Percentiles rank a stretch among this genome's conserved stretches.
Conservation (phyloP, 2,329 filamentous ascomycete genomes). For the Diplodia scrobiculata region DNA sequence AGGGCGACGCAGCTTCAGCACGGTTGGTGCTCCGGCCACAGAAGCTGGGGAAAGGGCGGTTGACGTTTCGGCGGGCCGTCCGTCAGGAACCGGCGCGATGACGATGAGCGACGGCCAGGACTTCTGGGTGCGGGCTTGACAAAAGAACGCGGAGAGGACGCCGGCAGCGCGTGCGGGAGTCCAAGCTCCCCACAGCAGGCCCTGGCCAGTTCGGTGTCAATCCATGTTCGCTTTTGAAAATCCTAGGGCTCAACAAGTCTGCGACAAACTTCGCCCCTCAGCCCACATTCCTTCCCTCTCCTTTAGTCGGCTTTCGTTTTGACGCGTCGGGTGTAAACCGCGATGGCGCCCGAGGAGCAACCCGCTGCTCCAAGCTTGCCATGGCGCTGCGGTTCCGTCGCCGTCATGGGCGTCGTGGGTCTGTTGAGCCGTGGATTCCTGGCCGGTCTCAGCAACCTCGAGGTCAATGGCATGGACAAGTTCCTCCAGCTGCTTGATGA, state of each 20-base stretch:
- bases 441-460: slow-evolving; percentile 70
- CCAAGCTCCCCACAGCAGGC: slow-evolving; percentile 19
- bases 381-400: slow-evolving; percentile 73
- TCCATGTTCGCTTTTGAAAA: slow-evolving; percentile 5
- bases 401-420: slow-evolving; percentile 73
- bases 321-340: slow-evolving; percentile 39
- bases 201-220: not conserved
- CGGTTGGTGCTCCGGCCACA: not conserved
- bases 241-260: slow-evolving; percentile 24
- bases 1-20: not conserved
- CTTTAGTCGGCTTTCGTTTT: not conserved
- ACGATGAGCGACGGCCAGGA: slow-evolving; percentile 18
- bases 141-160: slow-evolving; percentile 15
- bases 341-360: slow-evolving; percentile 42
- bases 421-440: slow-evolving; percentile 73
- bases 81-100: slow-evolving; percentile 16
- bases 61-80: not conserved
- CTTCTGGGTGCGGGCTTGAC: not conserved
- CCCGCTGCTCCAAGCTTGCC: slow-evolving; percentile 61
- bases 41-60: not conserved
- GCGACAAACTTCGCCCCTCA: slow-evolving; percentile 8
- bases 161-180: slow-evolving; percentile 18
- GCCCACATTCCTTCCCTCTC: slow-evolving; percentile 1
- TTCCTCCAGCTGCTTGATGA: slow-evolving; percentile 77
- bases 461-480: slow-evolving; percentile 73